phyloP scores from a whole-genome alignment of 1,284 basidiomycete species.

The Ustilago crameri region DNA sequence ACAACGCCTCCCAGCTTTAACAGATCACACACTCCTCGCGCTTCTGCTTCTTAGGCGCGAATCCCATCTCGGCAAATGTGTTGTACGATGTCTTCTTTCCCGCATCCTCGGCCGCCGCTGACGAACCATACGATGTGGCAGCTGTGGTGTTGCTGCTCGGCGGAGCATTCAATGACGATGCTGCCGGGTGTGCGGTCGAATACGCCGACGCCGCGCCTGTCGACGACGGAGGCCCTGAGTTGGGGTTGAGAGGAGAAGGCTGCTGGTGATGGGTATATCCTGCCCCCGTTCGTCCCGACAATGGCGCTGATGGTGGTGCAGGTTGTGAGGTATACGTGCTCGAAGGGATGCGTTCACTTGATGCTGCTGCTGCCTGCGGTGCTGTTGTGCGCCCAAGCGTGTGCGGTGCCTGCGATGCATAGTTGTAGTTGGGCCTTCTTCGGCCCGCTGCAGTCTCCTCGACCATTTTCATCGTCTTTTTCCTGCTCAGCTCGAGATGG shows the following conservation, averaged over 20 bases:
- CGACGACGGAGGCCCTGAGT: too few relatives aligned
- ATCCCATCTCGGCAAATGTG: slow-evolving; percentile 93
- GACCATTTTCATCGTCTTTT: slow-evolving; percentile 60
- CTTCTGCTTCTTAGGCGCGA: slow-evolving; percentile 78
- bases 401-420: slow-evolving; percentile 1
- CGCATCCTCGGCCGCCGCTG: background rate
- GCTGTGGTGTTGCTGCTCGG: slow-evolving; percentile 2
- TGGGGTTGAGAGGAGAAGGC: too few relatives aligned
- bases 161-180: background rate
- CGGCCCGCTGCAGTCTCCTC: slow-evolving; percentile 47
- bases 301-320: slow-evolving; percentile 9
- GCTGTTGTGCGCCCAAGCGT: background rate
- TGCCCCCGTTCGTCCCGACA: slow-evolving; percentile 15
- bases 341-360: slow-evolving; percentile 18
- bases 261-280: slow-evolving; percentile 1
- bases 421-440: slow-evolving; percentile 25
- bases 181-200: background rate
- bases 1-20: slow-evolving; percentile 3
- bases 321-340: slow-evolving; percentile 13
- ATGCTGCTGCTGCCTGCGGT: background rate
- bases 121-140: slow-evolving; percentile 18
- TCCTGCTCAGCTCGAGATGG: slow-evolving; percentile 41
- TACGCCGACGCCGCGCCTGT: background rate
- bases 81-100: slow-evolving; percentile 72
- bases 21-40: slow-evolving; percentile 77